These are phyloP conservation scores for Urochloa ruziziensis DNA, from an alignment of 176 grass and related monocot species.

Conservation along the genomic window DNA sequence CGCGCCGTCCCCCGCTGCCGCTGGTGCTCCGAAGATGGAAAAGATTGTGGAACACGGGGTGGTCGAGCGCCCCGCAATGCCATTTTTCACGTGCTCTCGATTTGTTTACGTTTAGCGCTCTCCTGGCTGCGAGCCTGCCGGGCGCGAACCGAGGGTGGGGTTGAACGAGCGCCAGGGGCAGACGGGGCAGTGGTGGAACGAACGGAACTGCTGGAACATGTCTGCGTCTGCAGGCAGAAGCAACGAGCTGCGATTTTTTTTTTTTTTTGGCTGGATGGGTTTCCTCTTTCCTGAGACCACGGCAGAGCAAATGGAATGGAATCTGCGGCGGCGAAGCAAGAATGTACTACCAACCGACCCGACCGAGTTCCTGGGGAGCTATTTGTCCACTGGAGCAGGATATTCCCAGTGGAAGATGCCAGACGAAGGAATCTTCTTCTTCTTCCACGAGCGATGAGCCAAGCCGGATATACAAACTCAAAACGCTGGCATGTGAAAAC, in stretches of 20 bases:
- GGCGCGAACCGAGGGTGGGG: too few relatives aligned
- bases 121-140: neutral
- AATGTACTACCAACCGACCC: too few relatives aligned
- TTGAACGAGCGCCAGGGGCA: too few relatives aligned
- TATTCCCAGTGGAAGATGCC: constrained; percentile 13
- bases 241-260: too few relatives aligned
- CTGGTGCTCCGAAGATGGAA: too few relatives aligned
- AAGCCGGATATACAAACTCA: neutral
- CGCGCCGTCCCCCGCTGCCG: too few relatives aligned
- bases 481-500: neutral
- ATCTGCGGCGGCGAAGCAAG: neutral
- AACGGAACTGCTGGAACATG: too few relatives aligned
- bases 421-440: neutral
- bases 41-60: too few relatives aligned
- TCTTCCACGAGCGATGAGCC: neutral
- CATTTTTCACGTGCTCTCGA: neutral
- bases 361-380: neutral
- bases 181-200: too few relatives aligned
- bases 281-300: neutral
- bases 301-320: neutral
- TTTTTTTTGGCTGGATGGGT: neutral
- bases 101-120: neutral
- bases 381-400: neutral
- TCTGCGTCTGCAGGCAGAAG: too few relatives aligned
- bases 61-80: too few relatives aligned